Evolutionary conservation across 345 rosid genomes (phyloP).

Genomic region (Eucalyptus regnans): DNA sequence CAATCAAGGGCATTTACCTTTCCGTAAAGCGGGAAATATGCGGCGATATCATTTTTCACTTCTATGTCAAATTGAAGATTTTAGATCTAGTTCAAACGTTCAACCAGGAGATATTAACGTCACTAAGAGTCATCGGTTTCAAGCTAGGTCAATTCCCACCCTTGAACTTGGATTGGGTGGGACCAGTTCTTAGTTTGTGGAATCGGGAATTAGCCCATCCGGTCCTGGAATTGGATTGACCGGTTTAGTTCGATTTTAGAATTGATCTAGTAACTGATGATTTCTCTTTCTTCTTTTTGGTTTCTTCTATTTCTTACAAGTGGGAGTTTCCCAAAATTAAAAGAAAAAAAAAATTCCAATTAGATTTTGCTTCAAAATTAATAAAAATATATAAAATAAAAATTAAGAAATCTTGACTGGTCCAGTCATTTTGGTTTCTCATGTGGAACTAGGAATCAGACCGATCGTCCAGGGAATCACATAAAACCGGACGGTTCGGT

Average conservation of each 20-base stretch:
- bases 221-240: rapidly evolving
- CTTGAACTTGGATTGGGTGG: no score
- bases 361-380: neutral
- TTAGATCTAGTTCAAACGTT: neutral
- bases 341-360: no score
- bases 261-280: no score
- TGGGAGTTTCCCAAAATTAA: neutral
- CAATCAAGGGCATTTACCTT: neutral
- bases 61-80: neutral
- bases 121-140: neutral
- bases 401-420: neutral
- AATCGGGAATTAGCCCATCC: neutral
- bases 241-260: rapidly evolving
- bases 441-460: neutral
- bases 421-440: neutral
- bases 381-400: no score
- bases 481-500: rapidly evolving
- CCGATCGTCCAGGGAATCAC: rapidly evolving
- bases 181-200: neutral
- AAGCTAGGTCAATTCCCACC: no score
- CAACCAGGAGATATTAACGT: neutral
- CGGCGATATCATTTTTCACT: neutral
- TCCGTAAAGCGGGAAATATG: neutral
- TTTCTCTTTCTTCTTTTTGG: neutral
- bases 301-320: no score